Percentiles rank a stretch among this genome's conserved stretches.
Conservation (phyloP, 208 protist genomes). For the Naegleria lovaniensis region DNA sequence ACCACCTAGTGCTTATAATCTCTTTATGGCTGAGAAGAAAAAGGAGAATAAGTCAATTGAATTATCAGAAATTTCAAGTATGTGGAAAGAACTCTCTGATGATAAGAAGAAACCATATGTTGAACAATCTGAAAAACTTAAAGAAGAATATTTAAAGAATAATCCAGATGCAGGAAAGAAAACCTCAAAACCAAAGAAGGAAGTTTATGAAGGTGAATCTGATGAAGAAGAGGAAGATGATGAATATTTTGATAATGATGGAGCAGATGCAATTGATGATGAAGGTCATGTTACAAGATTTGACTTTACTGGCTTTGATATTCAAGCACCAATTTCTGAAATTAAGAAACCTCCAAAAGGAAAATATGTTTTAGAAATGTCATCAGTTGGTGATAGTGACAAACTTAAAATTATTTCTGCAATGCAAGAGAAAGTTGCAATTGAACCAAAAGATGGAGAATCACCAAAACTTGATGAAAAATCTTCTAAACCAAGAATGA, state of each 20-base stretch:
- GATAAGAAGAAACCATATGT: neutral
- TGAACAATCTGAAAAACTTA: neutral
- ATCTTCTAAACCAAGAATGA: neutral
- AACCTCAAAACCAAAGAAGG: neutral
- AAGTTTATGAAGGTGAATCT: neutral
- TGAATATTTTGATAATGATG: neutral
- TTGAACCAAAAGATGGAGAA: neutral
- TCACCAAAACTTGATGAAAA: neutral
- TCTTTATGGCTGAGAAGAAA: neutral
- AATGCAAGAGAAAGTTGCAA: neutral
- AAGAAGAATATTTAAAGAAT: neutral
- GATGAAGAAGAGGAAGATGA: slow-evolving; percentile 2
- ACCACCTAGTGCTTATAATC: neutral
- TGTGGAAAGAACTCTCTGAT: neutral
- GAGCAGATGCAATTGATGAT: neutral
- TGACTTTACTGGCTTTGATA: neutral
- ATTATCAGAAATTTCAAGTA: neutral
- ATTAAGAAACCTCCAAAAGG: neutral
- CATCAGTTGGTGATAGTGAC: neutral
- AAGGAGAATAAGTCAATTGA: neutral
- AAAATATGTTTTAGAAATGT: slow-evolving; percentile 3
- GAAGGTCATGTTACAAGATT: neutral
- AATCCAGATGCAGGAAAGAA: neutral
- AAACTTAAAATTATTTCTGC: neutral
- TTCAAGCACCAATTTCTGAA: neutral